Percentiles rank a stretch among this genome's conserved stretches.
Conservation (phyloP, 1,139 yeast genomes). For the Yamadazyma triangularis region DNA sequence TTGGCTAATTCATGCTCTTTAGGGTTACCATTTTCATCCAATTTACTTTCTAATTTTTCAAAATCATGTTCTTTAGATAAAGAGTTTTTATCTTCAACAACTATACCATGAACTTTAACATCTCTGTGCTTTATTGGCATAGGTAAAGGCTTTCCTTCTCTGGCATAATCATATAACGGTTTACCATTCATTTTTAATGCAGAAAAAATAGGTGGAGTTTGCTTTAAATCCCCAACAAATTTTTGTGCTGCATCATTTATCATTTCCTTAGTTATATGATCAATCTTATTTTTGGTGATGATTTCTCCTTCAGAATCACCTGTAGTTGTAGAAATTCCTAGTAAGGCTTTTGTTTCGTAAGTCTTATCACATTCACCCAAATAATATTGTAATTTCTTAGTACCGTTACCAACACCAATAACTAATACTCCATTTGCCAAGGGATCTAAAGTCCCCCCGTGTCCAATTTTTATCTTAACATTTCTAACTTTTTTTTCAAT, state of each 20-base stretch:
- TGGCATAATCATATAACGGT: conserved; percentile 90
- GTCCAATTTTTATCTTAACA: conserved; percentile 85
- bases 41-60: conserved; percentile 43
- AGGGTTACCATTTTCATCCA: conserved; percentile 49
- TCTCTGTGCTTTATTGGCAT: conserved; percentile 72
- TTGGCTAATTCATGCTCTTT: conserved; percentile 42
- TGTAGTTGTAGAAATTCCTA: conserved; percentile 90
- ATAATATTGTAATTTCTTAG: conserved; percentile 71
- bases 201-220: conserved; percentile 93
- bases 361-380: conserved; percentile 69
- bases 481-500: conserved; percentile 44
- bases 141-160: conserved; percentile 84
- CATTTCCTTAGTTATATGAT: conserved; percentile 54
- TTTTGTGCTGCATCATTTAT: conserved; percentile 49
- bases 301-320: conserved; percentile 92
- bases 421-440: conserved; percentile 90
- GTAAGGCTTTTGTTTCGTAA: conserved; percentile 77
- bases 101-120: conserved; percentile 55
- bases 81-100: conserved; percentile 49
- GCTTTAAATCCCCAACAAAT: conserved; percentile 75
- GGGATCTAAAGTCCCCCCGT: conserved; percentile 97
- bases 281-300: conserved; percentile 50
- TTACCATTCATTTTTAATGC: conserved; percentile 94
- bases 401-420: conserved; percentile 86
- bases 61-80: conserved; percentile 56